Evolutionary conservation across 306 rosid genomes (phyloP).

Genomic region (Phaseolus lunatus): DNA sequence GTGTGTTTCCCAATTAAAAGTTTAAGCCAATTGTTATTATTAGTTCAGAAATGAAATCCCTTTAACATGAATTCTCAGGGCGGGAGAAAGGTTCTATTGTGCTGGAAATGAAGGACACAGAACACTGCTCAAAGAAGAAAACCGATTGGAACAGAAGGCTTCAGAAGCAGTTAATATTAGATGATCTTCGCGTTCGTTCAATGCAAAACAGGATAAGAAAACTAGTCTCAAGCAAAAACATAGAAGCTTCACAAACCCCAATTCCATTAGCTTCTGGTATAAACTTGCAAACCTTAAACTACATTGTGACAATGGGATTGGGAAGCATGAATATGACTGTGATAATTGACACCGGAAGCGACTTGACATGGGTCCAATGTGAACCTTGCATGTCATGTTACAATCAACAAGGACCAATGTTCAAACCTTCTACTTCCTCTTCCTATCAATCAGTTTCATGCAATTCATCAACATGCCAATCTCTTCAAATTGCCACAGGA

Average conservation of each 20-base stretch:
- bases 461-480: constrained; percentile 64
- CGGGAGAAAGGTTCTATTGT: constrained; percentile 63
- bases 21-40: background rate
- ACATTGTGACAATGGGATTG: constrained; percentile 72
- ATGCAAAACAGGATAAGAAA: constrained; percentile 55
- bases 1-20: constrained; percentile 15
- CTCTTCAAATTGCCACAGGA: constrained; percentile 58
- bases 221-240: constrained; percentile 27
- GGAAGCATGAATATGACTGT: constrained; percentile 69
- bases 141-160: constrained; percentile 50
- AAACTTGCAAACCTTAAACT: constrained; percentile 69
- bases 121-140: constrained; percentile 62
- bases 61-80: constrained; percentile 55
- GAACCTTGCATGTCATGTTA: constrained; percentile 81
- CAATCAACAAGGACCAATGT: constrained; percentile 73
- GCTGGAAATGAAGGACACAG: constrained; percentile 76
- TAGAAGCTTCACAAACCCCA: constrained; percentile 59
- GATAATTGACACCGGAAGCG: constrained; percentile 93
- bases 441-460: constrained; percentile 67
- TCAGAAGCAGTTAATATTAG: constrained; percentile 56
- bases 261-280: constrained; percentile 75
- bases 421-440: constrained; percentile 68
- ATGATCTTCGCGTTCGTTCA: constrained; percentile 58
- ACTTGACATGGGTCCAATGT: constrained; percentile 88
- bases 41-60: constrained; percentile 14